phyloP scores from a whole-genome alignment of 2,329 filamentous ascomycete genomes.

The Talaromyces sp. region DNA sequence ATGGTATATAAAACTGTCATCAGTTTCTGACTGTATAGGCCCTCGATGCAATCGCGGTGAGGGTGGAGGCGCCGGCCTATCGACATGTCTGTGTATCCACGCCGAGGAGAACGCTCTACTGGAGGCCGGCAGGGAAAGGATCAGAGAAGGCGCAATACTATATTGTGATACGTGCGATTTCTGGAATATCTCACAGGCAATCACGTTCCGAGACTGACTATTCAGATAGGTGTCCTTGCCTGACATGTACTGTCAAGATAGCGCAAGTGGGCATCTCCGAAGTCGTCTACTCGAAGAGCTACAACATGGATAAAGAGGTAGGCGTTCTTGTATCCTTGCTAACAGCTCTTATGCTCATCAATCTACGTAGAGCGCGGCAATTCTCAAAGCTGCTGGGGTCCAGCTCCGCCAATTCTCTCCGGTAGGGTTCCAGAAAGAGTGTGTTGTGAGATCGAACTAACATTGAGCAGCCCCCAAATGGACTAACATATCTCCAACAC shows the following conservation, averaged over 20 bases:
- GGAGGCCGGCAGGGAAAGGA: constrained; percentile 87
- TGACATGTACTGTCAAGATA: constrained; percentile 98
- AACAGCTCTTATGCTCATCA: constrained; percentile 20
- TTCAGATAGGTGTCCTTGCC: constrained; percentile 71
- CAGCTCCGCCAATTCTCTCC: constrained; percentile 83
- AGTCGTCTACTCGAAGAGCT: constrained; percentile 90
- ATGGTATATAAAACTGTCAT: not conserved
- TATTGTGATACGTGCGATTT: constrained; percentile 76
- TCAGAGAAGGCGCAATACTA: constrained; percentile 75
- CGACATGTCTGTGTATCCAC: constrained; percentile 93
- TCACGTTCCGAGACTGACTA: constrained; percentile 15
- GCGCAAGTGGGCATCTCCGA: constrained; percentile 93
- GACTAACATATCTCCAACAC: constrained; percentile 60
- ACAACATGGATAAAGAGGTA: constrained; percentile 84
- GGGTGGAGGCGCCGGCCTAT: constrained; percentile 68
- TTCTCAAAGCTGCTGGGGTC: constrained; percentile 82
- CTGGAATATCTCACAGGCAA: not conserved
- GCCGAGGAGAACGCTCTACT: constrained; percentile 96
- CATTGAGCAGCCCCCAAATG: constrained; percentile 58
- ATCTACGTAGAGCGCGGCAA: constrained; percentile 62
- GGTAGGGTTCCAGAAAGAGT: constrained; percentile 46
- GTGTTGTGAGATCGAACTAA: constrained; percentile 18
- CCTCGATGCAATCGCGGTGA: constrained; percentile 76
- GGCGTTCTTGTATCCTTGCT: constrained; percentile 17
- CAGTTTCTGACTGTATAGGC: constrained; percentile 36